A percentile compares a stretch with the other conserved stretches of the same genome.
These are phyloP conservation scores for Calonectria montana DNA, from an alignment of 2,329 filamentous ascomycete species.

Conservation along the genomic window DNA sequence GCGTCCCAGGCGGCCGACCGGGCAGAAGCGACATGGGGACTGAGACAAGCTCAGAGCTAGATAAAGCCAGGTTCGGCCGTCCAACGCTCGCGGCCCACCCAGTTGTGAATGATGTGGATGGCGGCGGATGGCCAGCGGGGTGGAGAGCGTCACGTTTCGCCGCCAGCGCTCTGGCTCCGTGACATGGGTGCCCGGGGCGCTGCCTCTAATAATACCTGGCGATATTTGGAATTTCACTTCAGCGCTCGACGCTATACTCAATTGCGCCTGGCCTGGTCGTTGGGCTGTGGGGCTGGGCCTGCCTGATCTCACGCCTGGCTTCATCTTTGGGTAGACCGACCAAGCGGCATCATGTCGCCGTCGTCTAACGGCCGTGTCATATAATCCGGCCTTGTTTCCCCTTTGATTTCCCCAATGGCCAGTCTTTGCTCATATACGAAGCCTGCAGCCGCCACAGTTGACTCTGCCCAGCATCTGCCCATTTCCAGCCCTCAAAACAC, in stretches of 20 bases:
- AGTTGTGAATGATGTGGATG: not conserved
- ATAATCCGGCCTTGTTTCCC: not conserved
- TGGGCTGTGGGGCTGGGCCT: not conserved
- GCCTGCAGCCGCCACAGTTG: conserved; percentile 7
- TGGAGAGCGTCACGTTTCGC: not conserved
- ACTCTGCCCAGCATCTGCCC: not conserved
- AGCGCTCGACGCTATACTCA: not conserved
- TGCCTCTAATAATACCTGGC: not conserved
- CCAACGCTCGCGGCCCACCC: not conserved
- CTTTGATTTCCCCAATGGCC: not conserved
- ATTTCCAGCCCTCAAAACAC: not conserved
- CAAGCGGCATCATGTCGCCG: not conserved
- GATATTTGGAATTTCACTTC: not conserved
- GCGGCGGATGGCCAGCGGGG: not conserved
- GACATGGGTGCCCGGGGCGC: not conserved
- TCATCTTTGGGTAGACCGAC: not conserved
- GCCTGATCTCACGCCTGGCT: not conserved
- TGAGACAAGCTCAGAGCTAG: not conserved
- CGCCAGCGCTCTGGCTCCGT: not conserved
- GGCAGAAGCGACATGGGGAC: conserved; percentile 1
- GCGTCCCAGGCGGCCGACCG: not conserved
- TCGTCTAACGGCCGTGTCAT: not conserved
- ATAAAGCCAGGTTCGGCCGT: not conserved
- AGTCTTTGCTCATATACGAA: conserved; percentile 1
- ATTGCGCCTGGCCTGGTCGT: not conserved